Conservation (phyloP, 495 filamentous ascomycete species). For the Hypoxylon subgilvum region DNA sequence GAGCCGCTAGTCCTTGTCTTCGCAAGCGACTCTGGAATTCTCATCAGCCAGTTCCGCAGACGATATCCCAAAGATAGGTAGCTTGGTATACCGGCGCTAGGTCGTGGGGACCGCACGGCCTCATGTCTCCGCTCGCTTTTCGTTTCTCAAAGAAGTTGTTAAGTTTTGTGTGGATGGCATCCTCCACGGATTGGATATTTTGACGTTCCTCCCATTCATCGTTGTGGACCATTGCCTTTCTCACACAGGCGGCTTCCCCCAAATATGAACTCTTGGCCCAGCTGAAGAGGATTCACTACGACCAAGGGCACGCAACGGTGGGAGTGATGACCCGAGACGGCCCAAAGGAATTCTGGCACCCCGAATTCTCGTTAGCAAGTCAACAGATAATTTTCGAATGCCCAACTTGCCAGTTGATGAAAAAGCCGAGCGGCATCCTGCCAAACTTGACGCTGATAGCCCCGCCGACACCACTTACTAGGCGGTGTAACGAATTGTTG, state of each 20-base stretch:
- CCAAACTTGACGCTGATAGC: no score
- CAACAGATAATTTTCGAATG: no score
- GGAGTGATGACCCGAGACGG: no score
- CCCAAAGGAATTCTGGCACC: no score
- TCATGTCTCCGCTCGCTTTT: conserved; percentile 39
- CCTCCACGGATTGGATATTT: conserved; percentile 30
- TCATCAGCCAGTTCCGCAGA: neutral
- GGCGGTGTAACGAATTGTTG: no score
- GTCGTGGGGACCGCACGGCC: conserved; percentile 23
- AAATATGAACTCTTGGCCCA: no score
- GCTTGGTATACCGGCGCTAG: neutral
- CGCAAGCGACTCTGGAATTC: neutral
- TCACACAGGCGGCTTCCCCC: conserved; percentile 33
- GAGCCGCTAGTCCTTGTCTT: neutral
- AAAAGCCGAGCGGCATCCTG: no score
- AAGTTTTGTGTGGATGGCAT: conserved; percentile 30
- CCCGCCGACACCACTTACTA: no score
- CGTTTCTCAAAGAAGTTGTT: conserved; percentile 41
- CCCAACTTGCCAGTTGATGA: no score
- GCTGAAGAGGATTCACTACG: no score
- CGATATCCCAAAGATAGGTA: neutral
- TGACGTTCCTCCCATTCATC: neutral
- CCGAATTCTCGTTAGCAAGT: no score
- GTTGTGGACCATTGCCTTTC: conserved; percentile 14
- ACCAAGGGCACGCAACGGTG: no score